A percentile compares a stretch with the other conserved stretches of the same genome.
Conservation (phyloP, 2,329 filamentous ascomycete genomes). For the Sclerotinia glacialis region DNA sequence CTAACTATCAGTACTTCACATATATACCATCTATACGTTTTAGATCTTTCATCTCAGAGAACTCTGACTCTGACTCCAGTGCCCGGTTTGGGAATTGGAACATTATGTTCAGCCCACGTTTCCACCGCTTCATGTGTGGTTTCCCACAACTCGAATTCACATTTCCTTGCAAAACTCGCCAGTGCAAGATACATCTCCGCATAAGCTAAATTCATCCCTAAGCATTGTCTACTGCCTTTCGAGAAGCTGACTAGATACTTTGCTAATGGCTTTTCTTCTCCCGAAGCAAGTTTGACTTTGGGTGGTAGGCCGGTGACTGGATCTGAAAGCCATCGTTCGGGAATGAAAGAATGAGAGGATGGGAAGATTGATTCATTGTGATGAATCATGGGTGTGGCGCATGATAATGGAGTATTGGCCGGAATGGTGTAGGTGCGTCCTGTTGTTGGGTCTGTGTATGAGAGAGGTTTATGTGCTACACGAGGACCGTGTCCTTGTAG, state of each 20-base stretch:
- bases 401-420: slow-evolving; percentile 42
- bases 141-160: slow-evolving; percentile 14
- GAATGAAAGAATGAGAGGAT: slow-evolving; percentile 42
- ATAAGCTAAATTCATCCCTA: slow-evolving; percentile 39
- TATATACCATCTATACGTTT: neutral
- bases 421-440: slow-evolving; percentile 27
- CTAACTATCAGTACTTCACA: neutral
- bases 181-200: slow-evolving; percentile 22
- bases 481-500: slow-evolving; percentile 35
- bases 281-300: neutral
- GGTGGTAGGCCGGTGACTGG: slow-evolving; percentile 2
- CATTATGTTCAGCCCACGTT: slow-evolving; percentile 3
- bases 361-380: slow-evolving; percentile 43
- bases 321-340: slow-evolving; percentile 45
- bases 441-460: slow-evolving; percentile 25
- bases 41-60: neutral
- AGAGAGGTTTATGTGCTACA: slow-evolving; percentile 31
- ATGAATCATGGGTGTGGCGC: slow-evolving; percentile 43
- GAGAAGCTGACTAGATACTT: slow-evolving; percentile 46
- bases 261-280: slow-evolving; percentile 9
- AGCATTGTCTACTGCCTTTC: slow-evolving; percentile 45
- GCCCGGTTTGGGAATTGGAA: slow-evolving; percentile 3
- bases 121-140: slow-evolving; percentile 16
- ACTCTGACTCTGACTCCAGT: slow-evolving; percentile 15
- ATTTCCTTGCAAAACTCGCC: slow-evolving; percentile 12